These are phyloP conservation scores for Zizania latifolia DNA, from an alignment of 176 grass and related monocot species.

Conservation along the genomic window DNA sequence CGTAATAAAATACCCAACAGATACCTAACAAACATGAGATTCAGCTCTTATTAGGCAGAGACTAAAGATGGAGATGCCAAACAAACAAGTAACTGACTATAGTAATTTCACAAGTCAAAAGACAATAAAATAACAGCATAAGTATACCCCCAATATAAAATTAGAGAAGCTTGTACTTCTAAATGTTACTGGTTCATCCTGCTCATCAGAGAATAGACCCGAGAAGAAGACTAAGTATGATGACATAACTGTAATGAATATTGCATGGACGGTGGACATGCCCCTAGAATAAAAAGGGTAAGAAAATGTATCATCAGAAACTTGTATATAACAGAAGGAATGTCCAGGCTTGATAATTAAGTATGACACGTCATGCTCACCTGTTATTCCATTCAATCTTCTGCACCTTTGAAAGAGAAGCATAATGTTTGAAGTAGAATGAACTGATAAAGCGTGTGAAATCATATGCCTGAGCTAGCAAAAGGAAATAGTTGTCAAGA, in stretches of 20 bases:
- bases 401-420: conserved; percentile 77
- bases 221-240: conserved; percentile 88
- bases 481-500: conserved; percentile 20
- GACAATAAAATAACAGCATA: conserved; percentile 19
- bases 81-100: neutral
- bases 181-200: conserved; percentile 65
- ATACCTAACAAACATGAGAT: conserved; percentile 61
- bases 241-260: conserved; percentile 81
- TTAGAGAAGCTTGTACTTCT: conserved; percentile 70
- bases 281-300: conserved; percentile 47
- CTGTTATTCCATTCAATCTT: conserved; percentile 96
- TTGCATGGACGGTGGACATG: conserved; percentile 91
- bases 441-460: conserved; percentile 64
- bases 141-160: conserved; percentile 75
- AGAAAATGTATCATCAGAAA: conserved; percentile 3
- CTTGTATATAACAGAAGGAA: neutral
- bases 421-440: conserved; percentile 72
- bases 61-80: neutral
- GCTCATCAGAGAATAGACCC: conserved; percentile 72
- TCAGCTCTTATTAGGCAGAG: neutral
- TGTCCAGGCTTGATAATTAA: neutral
- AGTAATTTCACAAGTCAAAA: neutral
- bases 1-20: conserved; percentile 84
- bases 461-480: conserved; percentile 63
- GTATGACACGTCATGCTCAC: conserved; percentile 28